Evolutionary conservation across 768 basidiomycete genomes (phyloP).

Genomic region (Phaffia tasmanica): DNA sequence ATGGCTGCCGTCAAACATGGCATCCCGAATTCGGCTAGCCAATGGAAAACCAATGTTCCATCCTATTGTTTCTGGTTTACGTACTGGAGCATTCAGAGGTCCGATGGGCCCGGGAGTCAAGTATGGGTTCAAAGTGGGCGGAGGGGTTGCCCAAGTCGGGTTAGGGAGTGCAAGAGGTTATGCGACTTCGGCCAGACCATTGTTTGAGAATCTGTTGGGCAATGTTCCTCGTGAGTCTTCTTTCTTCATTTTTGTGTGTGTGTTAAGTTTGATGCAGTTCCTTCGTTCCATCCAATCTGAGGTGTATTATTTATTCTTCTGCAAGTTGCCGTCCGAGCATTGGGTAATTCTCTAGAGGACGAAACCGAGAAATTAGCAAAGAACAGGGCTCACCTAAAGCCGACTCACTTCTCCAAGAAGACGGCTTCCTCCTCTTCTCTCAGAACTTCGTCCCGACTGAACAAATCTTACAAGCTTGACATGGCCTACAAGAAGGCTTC

Average conservation of each 20-base stretch:
- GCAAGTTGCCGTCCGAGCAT: constrained; percentile 5
- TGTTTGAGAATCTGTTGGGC: constrained; percentile 9
- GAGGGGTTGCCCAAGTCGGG: constrained; percentile 2
- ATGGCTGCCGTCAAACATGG: no score
- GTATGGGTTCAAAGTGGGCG: neutral
- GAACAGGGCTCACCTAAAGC: neutral
- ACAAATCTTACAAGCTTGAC: neutral
- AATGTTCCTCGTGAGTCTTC: constrained; percentile 14
- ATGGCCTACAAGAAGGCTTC: neutral
- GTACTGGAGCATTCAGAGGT: neutral
- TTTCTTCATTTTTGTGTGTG: neutral
- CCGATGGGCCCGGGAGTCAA: constrained; percentile 12
- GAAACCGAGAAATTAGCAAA: constrained; percentile 2
- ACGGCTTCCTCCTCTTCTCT: neutral
- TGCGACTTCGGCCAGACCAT: constrained; percentile 3
- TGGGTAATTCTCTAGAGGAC: constrained; percentile 4
- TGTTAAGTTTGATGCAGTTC: neutral
- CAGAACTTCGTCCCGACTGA: neutral
- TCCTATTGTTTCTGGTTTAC: no score
- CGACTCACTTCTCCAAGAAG: constrained; percentile 3
- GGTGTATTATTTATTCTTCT: neutral
- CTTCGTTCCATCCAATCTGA: neutral
- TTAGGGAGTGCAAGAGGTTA: constrained; percentile 1
- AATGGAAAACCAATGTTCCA: no score
- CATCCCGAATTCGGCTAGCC: no score